Evolutionary conservation across 73 alveolate species (phyloP).

Genomic region (Effrenium voratum): DNA sequence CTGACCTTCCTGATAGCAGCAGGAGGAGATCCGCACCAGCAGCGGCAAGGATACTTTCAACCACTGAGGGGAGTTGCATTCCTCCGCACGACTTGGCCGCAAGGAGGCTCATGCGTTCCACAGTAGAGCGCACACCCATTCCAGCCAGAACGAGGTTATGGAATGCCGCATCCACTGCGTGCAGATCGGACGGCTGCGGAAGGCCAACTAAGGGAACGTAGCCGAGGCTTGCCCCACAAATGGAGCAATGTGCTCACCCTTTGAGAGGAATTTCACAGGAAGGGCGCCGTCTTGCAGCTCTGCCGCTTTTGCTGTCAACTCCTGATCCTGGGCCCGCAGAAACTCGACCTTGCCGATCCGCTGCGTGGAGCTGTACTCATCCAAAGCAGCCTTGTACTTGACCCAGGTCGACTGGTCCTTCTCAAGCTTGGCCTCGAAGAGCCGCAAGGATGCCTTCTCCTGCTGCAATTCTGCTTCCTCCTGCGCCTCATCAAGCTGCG

Average conservation of each 20-base stretch:
- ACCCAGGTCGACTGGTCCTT: slow-evolving; percentile 2
- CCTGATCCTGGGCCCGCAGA: slow-evolving; percentile 28
- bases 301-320: not conserved
- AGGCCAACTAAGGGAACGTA: too few relatives aligned
- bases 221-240: too few relatives aligned
- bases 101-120: too few relatives aligned
- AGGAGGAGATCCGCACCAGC: too few relatives aligned
- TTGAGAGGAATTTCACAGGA: slow-evolving; percentile 29
- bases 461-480: slow-evolving; percentile 13
- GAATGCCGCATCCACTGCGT: too few relatives aligned
- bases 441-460: slow-evolving; percentile 5
- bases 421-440: slow-evolving; percentile 30
- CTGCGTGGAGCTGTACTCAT: not conserved
- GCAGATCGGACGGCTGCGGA: too few relatives aligned
- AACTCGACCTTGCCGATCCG: slow-evolving; percentile 47
- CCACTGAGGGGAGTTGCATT: too few relatives aligned
- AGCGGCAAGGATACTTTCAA: too few relatives aligned
- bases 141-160: too few relatives aligned
- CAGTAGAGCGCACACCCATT: too few relatives aligned
- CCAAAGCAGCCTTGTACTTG: not conserved
- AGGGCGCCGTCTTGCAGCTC: not conserved
- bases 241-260: not conserved
- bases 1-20: too few relatives aligned
- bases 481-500: slow-evolving; percentile 9
- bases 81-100: too few relatives aligned